Evolutionary conservation across 352 stramenopile genomes (phyloP).

Genomic region (Globisporangium nunn): DNA sequence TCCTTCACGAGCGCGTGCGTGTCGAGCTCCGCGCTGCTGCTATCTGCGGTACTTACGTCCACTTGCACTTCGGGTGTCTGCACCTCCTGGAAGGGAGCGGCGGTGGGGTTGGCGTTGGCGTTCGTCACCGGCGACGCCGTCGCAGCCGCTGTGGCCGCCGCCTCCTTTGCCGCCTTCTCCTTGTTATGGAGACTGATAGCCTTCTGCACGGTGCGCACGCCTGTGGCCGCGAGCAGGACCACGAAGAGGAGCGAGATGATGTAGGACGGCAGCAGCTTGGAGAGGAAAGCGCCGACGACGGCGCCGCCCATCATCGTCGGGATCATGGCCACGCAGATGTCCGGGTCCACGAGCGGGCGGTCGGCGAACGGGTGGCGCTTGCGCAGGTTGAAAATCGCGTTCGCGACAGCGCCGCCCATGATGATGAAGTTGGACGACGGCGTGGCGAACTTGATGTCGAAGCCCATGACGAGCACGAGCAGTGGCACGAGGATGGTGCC

Average conservation of each 20-base stretch:
- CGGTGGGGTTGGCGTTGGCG: not conserved
- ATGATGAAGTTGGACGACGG: conserved; percentile 58
- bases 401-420: conserved; percentile 53
- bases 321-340: conserved; percentile 55
- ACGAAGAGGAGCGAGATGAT: conserved; percentile 52
- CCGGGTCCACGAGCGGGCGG: conserved; percentile 48
- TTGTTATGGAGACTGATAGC: conserved; percentile 27
- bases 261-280: conserved; percentile 56
- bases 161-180: conserved; percentile 26
- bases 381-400: conserved; percentile 53
- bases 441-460: conserved; percentile 62
- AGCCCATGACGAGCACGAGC: conserved; percentile 57
- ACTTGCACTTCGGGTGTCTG: conserved; percentile 7
- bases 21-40: conserved; percentile 1
- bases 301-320: conserved; percentile 51
- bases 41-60: not conserved
- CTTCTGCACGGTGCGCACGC: conserved; percentile 26
- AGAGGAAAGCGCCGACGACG: conserved; percentile 44
- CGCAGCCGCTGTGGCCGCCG: conserved; percentile 5
- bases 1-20: conserved; percentile 11
- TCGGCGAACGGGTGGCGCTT: conserved; percentile 52
- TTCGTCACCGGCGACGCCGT: not conserved
- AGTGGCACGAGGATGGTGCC: conserved; percentile 45
- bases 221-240: conserved; percentile 28
- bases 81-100: conserved; percentile 5